phyloP scores from a whole-genome alignment of 495 filamentous ascomycete genomes.

The Aspergillus panamensis region DNA sequence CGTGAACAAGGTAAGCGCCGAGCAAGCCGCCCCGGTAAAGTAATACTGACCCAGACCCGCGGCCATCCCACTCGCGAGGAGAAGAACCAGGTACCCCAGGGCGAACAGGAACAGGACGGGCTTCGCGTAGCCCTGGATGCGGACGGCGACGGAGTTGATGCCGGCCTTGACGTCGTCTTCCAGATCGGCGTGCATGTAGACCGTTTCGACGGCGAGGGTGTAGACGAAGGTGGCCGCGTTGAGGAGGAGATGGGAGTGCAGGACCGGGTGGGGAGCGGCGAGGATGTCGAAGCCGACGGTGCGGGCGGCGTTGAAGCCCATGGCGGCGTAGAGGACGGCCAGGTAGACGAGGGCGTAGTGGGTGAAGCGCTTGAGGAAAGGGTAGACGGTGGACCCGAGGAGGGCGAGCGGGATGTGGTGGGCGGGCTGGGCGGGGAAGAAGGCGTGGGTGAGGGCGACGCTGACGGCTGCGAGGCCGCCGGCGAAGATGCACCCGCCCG shows the following conservation, averaged over 20 bases:
- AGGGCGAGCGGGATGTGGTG: constrained; percentile 4
- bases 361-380: constrained; percentile 11
- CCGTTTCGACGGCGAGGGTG: constrained; percentile 7
- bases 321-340: constrained; percentile 2
- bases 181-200: constrained; percentile 15
- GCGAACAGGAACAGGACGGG: not conserved
- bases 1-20: not conserved
- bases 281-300: constrained; percentile 5
- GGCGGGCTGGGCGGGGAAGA: constrained; percentile 6
- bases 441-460: not conserved
- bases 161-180: constrained; percentile 13
- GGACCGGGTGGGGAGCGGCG: not conserved
- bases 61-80: not conserved
- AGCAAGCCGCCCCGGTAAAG: not conserved
- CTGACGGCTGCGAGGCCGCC: not conserved
- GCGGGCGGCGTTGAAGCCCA: constrained; percentile 9
- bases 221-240: not conserved
- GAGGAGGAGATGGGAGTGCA: not conserved
- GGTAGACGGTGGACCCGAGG: constrained; percentile 4
- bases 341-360: constrained; percentile 5
- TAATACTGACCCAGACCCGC: not conserved
- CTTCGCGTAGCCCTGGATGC: constrained; percentile 8
- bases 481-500: not conserved
- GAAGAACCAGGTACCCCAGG: not conserved
- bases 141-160: not conserved